Evolutionary conservation across 202 grass and related monocot species (phyloP).

Genomic region (Zizania palustris): DNA sequence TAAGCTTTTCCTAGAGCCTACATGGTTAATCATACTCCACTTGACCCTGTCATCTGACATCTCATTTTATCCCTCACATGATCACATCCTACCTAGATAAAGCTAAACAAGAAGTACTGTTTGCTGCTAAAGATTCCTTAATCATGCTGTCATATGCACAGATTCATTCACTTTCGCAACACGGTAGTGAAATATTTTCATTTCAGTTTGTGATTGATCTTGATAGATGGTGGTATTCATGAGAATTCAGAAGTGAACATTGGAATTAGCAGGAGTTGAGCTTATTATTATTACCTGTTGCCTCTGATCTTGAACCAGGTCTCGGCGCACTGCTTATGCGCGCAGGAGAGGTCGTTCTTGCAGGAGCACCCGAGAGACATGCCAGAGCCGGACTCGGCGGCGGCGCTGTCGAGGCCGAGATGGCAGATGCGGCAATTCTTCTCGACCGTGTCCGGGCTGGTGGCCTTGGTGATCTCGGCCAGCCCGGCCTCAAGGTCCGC

Average conservation of each 20-base stretch:
- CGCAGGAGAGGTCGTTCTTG: slow-evolving; percentile 73
- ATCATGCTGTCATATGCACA: too few species aligned
- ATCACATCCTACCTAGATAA: slow-evolving; percentile 44
- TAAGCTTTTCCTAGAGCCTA: slow-evolving; percentile 47
- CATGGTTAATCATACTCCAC: slow-evolving; percentile 38
- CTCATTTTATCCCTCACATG: slow-evolving; percentile 47
- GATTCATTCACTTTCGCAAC: neutral
- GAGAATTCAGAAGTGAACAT: slow-evolving; percentile 4
- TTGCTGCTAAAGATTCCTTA: slow-evolving; percentile 47
- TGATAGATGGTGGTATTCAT: neutral
- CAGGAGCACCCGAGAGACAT: slow-evolving; percentile 90
- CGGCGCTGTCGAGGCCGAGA: slow-evolving; percentile 65
- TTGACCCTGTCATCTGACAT: slow-evolving; percentile 42
- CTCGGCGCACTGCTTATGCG: slow-evolving; percentile 91
- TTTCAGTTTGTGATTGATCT: neutral
- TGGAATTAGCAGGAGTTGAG: slow-evolving; percentile 25
- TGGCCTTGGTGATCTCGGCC: slow-evolving; percentile 62
- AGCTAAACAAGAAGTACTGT: slow-evolving; percentile 3
- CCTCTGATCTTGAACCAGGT: slow-evolving; percentile 99
- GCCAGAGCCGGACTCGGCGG: slow-evolving; percentile 63
- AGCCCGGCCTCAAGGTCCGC: slow-evolving; percentile 67
- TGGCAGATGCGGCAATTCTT: slow-evolving; percentile 90
- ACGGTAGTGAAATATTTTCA: slow-evolving; percentile 12
- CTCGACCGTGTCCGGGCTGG: slow-evolving; percentile 61
- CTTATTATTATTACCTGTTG: slow-evolving; percentile 98